phyloP scores from a whole-genome alignment of 2,329 filamentous ascomycete species.

The Colletotrichum shisoi region DNA sequence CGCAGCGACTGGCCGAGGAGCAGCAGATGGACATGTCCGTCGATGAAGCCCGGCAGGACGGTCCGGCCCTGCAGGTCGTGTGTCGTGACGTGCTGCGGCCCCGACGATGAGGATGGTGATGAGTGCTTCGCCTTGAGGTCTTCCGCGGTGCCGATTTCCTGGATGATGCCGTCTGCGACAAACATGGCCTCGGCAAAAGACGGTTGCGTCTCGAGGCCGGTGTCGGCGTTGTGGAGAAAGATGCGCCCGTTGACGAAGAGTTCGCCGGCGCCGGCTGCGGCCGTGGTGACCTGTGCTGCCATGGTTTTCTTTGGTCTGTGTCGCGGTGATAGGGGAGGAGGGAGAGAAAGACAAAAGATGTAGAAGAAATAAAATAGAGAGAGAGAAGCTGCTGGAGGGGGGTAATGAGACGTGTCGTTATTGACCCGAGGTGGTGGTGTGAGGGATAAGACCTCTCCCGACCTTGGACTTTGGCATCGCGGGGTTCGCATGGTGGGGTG shows the following conservation, averaged over 20 bases:
- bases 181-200: constrained; percentile 40
- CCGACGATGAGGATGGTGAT: not conserved
- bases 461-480: constrained; percentile 4
- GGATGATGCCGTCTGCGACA: constrained; percentile 37
- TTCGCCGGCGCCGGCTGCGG: constrained; percentile 1
- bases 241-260: constrained; percentile 40
- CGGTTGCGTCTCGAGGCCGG: constrained; percentile 34
- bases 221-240: constrained; percentile 34
- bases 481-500: constrained; percentile 33
- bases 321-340: not conserved
- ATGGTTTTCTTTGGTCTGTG: not conserved
- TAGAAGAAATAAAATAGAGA: not conserved
- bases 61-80: constrained; percentile 46
- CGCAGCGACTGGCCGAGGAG: constrained; percentile 62
- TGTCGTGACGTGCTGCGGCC: not conserved
- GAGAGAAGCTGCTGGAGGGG: too few relatives aligned
- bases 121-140: constrained; percentile 18
- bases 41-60: constrained; percentile 64
- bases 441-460: constrained; percentile 3
- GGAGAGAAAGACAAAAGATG: too few relatives aligned
- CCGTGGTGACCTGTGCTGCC: not conserved
- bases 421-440: constrained; percentile 4
- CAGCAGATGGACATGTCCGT: constrained; percentile 65
- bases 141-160: constrained; percentile 27
- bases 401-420: constrained; percentile 2